Evolutionary conservation across 495 filamentous ascomycete genomes (phyloP).

Genomic region (Bombardia bombarda): DNA sequence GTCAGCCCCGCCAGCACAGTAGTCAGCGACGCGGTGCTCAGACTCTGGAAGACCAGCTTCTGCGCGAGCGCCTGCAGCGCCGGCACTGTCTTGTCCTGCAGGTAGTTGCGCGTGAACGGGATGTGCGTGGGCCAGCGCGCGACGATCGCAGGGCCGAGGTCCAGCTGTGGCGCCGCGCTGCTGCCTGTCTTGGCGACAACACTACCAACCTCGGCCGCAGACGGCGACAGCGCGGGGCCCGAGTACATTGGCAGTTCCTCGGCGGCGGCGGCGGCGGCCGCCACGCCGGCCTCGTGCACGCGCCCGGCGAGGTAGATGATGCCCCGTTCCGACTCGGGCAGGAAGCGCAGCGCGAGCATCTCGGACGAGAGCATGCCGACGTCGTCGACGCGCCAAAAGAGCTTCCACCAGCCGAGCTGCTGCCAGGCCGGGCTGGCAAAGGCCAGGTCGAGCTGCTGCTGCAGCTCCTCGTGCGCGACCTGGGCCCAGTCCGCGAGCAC

Average conservation of each 20-base stretch:
- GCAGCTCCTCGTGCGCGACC: slow-evolving; percentile 72
- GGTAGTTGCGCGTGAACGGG: slow-evolving; percentile 46
- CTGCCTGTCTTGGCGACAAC: background rate
- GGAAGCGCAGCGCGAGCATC: slow-evolving; percentile 64
- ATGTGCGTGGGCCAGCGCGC: slow-evolving; percentile 42
- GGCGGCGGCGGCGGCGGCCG: background rate
- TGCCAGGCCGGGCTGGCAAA: slow-evolving; percentile 65
- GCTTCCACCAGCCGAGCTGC: slow-evolving; percentile 83
- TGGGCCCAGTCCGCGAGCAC: slow-evolving; percentile 67
- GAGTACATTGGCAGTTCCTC: slow-evolving; percentile 10
- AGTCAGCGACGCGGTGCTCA: slow-evolving; percentile 55
- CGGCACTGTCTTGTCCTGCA: slow-evolving; percentile 59
- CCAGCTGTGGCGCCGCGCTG: background rate
- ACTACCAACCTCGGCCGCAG: background rate
- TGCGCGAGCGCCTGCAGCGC: slow-evolving; percentile 75
- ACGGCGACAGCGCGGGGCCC: slow-evolving; percentile 6
- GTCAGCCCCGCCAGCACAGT: slow-evolving; percentile 59
- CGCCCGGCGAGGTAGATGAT: slow-evolving; percentile 76
- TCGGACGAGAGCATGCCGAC: slow-evolving; percentile 73
- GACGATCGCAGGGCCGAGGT: background rate
- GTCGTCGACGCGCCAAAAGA: slow-evolving; percentile 91
- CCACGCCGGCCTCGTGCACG: slow-evolving; percentile 52
- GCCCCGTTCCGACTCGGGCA: slow-evolving; percentile 63
- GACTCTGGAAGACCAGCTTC: slow-evolving; percentile 64
- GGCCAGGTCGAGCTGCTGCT: slow-evolving; percentile 63